phyloP scores from a whole-genome alignment of 495 filamentous ascomycete genomes.

The Penicillium taxi region DNA sequence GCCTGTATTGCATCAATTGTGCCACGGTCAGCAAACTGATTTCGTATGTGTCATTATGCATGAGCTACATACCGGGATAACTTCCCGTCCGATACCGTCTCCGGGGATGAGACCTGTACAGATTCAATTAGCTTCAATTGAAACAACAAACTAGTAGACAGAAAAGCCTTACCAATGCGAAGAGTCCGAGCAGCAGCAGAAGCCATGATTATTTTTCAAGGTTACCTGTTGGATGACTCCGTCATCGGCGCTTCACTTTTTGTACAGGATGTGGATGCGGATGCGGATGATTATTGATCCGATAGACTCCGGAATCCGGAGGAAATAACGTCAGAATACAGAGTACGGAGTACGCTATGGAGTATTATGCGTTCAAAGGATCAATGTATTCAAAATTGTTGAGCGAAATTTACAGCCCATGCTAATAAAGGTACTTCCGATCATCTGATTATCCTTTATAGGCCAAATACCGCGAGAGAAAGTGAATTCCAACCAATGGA shows the following conservation, averaged over 20 bases:
- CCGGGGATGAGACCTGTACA: constrained; percentile 83
- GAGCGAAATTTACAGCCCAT: too few species aligned
- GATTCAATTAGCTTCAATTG: constrained; percentile 18
- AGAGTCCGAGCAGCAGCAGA: constrained; percentile 49
- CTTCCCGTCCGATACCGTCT: constrained; percentile 96
- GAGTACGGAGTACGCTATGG: background rate
- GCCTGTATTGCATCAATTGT: constrained; percentile 42
- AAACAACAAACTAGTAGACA: constrained; percentile 1
- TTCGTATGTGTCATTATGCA: constrained; percentile 6
- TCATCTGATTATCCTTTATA: too few species aligned
- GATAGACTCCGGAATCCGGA: constrained; percentile 18
- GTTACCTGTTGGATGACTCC: constrained; percentile 20
- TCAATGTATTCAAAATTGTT: too few species aligned
- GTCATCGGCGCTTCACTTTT: constrained; percentile 29
- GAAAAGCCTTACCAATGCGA: constrained; percentile 44
- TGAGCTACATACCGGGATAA: constrained; percentile 62
- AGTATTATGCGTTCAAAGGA: too few species aligned
- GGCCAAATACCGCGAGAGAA: too few species aligned
- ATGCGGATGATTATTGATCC: constrained; percentile 18
- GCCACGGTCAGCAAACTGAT: constrained; percentile 6
- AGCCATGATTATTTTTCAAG: constrained; percentile 32
- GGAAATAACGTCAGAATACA: constrained; percentile 8
- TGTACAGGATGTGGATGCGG: too few species aligned
- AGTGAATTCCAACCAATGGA: too few species aligned
- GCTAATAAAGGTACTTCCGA: too few species aligned